A percentile compares a stretch with the other conserved stretches of the same genome.
Conservation (phyloP, 306 rosid genomes). For the Ormosia semicastrata region DNA sequence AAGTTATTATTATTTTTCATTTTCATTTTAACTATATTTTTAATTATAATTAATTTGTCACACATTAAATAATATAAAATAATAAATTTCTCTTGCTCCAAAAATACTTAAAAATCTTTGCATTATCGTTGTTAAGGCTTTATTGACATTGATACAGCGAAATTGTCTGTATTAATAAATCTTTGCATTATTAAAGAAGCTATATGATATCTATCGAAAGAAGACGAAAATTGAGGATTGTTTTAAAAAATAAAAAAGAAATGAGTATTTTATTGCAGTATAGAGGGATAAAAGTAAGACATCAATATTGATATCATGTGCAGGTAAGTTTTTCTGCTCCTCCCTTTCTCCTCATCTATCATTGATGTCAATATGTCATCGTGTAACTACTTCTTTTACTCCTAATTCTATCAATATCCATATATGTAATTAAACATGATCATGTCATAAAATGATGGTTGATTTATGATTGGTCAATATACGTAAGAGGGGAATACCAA, state of each 20-base stretch:
- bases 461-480: slow-evolving; percentile 16
- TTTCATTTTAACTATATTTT: too few relatives aligned
- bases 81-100: too few relatives aligned
- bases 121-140: slow-evolving; percentile 30
- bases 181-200: slow-evolving; percentile 26
- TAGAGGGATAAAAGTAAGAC: neutral
- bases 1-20: too few relatives aligned
- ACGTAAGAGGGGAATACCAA: slow-evolving; percentile 25
- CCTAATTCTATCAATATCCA: slow-evolving; percentile 1
- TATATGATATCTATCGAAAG: neutral
- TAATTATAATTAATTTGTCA: too few relatives aligned
- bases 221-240: slow-evolving; percentile 9
- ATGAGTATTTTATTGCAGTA: neutral
- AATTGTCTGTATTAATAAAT: slow-evolving; percentile 26
- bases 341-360: slow-evolving; percentile 16
- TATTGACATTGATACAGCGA: slow-evolving; percentile 23
- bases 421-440: neutral
- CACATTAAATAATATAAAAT: too few relatives aligned
- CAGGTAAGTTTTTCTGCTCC: neutral
- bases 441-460: slow-evolving; percentile 1
- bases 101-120: too few relatives aligned
- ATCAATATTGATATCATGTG: neutral
- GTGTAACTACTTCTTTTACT: slow-evolving; percentile 18
- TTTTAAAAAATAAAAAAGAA: neutral
- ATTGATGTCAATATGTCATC: slow-evolving; percentile 21